A percentile compares a stretch with the other conserved stretches of the same genome.
phyloP scores from a whole-genome alignment of 495 filamentous ascomycete genomes.

The Talaromyces adpressus region DNA sequence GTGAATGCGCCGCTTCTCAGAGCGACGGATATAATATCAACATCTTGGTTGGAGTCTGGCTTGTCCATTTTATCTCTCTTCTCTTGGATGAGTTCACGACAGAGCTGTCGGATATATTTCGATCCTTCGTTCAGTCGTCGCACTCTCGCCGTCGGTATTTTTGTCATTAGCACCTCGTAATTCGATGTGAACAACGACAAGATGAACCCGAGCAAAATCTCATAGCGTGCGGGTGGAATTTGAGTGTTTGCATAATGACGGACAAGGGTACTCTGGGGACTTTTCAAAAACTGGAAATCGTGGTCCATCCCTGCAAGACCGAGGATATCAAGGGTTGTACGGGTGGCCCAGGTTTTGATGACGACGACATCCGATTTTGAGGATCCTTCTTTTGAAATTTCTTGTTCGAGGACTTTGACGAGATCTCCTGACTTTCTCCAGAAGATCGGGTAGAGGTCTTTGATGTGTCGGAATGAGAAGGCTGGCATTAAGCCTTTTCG shows the following conservation, averaged over 20 bases:
- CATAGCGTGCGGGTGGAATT: slow-evolving; percentile 11
- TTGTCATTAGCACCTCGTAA: slow-evolving; percentile 13
- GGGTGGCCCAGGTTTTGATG: slow-evolving; percentile 55
- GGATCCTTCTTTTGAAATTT: slow-evolving; percentile 14
- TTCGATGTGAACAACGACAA: slow-evolving; percentile 6
- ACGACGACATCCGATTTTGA: slow-evolving; percentile 38
- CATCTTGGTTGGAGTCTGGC: slow-evolving; percentile 32
- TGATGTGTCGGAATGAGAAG: slow-evolving; percentile 79
- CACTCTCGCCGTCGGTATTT: slow-evolving; percentile 63
- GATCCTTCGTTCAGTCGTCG: slow-evolving; percentile 47
- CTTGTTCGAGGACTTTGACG: slow-evolving; percentile 32
- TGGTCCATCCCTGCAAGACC: slow-evolving; percentile 77
- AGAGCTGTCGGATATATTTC: slow-evolving; percentile 52
- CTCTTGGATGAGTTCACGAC: slow-evolving; percentile 56
- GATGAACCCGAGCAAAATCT: slow-evolving; percentile 33
- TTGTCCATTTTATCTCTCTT: slow-evolving; percentile 55
- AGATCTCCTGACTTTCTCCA: slow-evolving; percentile 61
- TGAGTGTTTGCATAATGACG: slow-evolving; percentile 51
- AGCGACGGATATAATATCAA: slow-evolving; percentile 81
- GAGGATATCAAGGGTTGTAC: slow-evolving; percentile 84
- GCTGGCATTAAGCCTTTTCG: slow-evolving; percentile 75
- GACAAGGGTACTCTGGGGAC: slow-evolving; percentile 58
- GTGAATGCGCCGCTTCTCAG: slow-evolving; percentile 69
- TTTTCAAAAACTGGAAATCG: slow-evolving; percentile 66
- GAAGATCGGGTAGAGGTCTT: slow-evolving; percentile 78